These are phyloP conservation scores for Aspergillus viridinutans DNA, from an alignment of 2,329 filamentous ascomycete species.

Conservation along the genomic window DNA sequence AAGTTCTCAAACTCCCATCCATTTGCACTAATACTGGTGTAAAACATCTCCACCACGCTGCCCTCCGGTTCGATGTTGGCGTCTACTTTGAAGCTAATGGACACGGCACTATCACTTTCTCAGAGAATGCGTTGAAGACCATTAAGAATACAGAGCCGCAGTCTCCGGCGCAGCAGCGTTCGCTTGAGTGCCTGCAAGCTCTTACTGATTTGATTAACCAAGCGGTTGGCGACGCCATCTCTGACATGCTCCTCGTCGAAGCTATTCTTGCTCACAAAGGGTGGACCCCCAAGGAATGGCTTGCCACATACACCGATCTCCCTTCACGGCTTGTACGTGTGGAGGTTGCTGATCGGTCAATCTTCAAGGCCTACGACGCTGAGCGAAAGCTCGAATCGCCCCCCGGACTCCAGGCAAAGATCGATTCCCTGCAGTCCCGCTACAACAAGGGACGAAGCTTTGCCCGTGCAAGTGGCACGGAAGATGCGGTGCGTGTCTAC, in stretches of 20 bases:
- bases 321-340: slow-evolving; percentile 94
- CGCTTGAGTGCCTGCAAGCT: slow-evolving; percentile 77
- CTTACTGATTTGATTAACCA: slow-evolving; percentile 94
- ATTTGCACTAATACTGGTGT: slow-evolving; percentile 94
- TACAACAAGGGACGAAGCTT: slow-evolving; percentile 88
- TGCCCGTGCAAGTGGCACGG: slow-evolving; percentile 87
- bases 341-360: slow-evolving; percentile 79
- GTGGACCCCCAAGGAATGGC: slow-evolving; percentile 89
- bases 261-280: slow-evolving; percentile 92
- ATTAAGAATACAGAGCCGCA: slow-evolving; percentile 79
- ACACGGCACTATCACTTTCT: slow-evolving; percentile 95
- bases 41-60: slow-evolving; percentile 97
- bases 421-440: slow-evolving; percentile 83
- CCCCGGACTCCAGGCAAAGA: slow-evolving; percentile 72
- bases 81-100: slow-evolving; percentile 99
- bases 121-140: slow-evolving; percentile 70
- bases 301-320: slow-evolving; percentile 85
- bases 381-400: slow-evolving; percentile 83
- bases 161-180: slow-evolving; percentile 85
- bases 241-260: slow-evolving; percentile 93
- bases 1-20: slow-evolving; percentile 81
- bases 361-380: slow-evolving; percentile 88
- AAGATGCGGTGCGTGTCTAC: slow-evolving; percentile 94
- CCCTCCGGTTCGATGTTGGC: slow-evolving; percentile 87
- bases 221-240: slow-evolving; percentile 92